Base-by-base conservation (phyloP, 2,329 filamentous ascomycete species). In the Coleophoma eucalyptorum region DNA sequence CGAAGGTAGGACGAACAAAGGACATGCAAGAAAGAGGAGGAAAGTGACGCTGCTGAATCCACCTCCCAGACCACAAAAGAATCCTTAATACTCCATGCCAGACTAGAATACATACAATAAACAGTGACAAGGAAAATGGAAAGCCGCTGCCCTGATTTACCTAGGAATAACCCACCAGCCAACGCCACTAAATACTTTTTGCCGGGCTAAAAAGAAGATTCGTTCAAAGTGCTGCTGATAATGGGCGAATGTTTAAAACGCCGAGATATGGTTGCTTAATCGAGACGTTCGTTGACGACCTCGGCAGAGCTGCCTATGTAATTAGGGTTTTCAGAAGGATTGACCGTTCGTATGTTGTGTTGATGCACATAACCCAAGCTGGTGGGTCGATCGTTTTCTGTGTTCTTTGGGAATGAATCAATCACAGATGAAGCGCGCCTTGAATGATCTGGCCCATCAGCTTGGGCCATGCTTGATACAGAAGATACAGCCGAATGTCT, bases 321-420 rank as follows among this genome's bases (percentile, higher is more conserved):
- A 54, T 80, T 72, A 10, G 73, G 66, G 35, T 69, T 65, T 19
- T 71, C 68, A 11, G 69, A 69, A 5, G 75, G 77, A 48, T 83
- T 79, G 18, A 83, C 70, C 26, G 75, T 73, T 59, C 69, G 80
- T 52, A 83, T 77, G 51, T 70, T 80, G 50, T 82, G 80, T 33
- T 83, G 79, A 51, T 77, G 71, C 19, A 86, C 83, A 49, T 73
- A 73, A 18, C 82, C 81, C 49, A 78, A 76, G 50, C 73, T 82
- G 1, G 78, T 75, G 7, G 78, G 75, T 33, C 75, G 70, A 44
- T 81, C 77, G 19, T 75, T 72, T 16, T 61, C 54, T 18, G 61
- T 59, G 41, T 67, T 67, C 35, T 62, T 66, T 46, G 75, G 54
- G 13, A 63, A 51, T 16, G 55, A 55, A 2, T 59, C 61, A 21